Evolutionary conservation across 257 asterid genomes (phyloP).

Genomic region (Solanum clarkiae): DNA sequence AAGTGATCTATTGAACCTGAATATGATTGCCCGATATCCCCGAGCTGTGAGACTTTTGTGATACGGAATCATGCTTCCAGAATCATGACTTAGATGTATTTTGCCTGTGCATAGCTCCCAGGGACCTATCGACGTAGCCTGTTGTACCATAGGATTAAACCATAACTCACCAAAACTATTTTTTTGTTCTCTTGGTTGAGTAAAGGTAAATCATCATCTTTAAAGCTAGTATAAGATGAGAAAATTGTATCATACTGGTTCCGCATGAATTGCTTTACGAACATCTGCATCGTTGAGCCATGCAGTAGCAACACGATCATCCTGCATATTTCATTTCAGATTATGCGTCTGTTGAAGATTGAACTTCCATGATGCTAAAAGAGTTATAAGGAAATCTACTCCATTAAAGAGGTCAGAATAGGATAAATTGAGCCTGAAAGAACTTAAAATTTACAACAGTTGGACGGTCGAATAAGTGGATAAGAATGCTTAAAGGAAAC

Average conservation of each 20-base stretch:
- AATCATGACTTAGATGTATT: slow-evolving; percentile 47
- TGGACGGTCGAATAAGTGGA: background rate
- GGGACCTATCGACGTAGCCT: slow-evolving; percentile 34
- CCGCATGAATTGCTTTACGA: slow-evolving; percentile 86
- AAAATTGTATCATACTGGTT: slow-evolving; percentile 37
- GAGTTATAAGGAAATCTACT: background rate
- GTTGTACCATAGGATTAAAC: background rate
- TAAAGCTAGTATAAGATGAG: background rate
- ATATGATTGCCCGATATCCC: slow-evolving; percentile 84
- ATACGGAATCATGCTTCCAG: slow-evolving; percentile 93
- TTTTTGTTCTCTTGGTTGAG: background rate
- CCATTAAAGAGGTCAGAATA: background rate
- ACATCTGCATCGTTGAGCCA: slow-evolving; percentile 79
- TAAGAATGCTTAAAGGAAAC: background rate
- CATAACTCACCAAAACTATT: background rate
- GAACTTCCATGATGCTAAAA: background rate
- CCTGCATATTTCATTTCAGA: slow-evolving; percentile 27
- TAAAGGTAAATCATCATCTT: background rate
- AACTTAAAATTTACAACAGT: background rate
- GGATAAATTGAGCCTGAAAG: background rate
- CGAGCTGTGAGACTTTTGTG: slow-evolving; percentile 72
- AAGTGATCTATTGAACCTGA: slow-evolving; percentile 24
- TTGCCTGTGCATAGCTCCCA: slow-evolving; percentile 73
- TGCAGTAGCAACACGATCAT: slow-evolving; percentile 64
- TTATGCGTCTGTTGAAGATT: background rate